Conservation (phyloP, 208 protist genomes). For the Acanthamoeba healyi region DNA sequence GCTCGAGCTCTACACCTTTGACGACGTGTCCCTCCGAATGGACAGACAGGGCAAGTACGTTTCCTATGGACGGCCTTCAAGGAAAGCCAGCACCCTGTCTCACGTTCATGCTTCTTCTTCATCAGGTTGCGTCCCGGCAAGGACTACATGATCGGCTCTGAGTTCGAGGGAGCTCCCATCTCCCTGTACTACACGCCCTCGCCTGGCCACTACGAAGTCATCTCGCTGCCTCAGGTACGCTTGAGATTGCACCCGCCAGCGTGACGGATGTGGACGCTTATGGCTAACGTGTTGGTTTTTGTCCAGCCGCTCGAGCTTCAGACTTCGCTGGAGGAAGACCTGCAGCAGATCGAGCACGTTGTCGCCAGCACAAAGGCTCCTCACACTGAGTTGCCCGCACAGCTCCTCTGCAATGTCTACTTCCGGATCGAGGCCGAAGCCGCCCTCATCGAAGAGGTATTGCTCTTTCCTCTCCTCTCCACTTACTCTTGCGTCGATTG, state of each 20-base stretch:
- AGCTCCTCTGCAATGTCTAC: constrained; percentile 1
- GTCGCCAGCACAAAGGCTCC: not conserved
- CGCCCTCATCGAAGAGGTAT: constrained; percentile 1
- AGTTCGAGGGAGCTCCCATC: constrained; percentile 31
- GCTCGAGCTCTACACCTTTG: constrained; percentile 22
- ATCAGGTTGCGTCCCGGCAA: constrained; percentile 28
- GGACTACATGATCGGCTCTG: not conserved
- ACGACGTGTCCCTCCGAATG: constrained; percentile 34
- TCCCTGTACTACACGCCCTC: constrained; percentile 53
- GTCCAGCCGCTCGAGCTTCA: not conserved
- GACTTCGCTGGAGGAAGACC: constrained; percentile 9
- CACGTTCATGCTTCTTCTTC: not conserved
- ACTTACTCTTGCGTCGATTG: not conserved
- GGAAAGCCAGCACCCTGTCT: too few species aligned
- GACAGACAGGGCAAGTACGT: constrained; percentile 32
- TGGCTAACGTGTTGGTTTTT: too few species aligned
- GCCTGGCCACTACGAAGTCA: constrained; percentile 67
- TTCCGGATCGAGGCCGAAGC: constrained; percentile 18
- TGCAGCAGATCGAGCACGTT: not conserved
- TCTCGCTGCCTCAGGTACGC: not conserved
- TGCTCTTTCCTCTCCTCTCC: not conserved
- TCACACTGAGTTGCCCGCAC: not conserved
- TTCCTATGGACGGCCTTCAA: too few species aligned
- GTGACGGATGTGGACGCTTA: too few species aligned
- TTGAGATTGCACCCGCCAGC: too few species aligned